phyloP scores from a whole-genome alignment of 148 eudicot genomes.

The Nepenthes mirabilis region DNA sequence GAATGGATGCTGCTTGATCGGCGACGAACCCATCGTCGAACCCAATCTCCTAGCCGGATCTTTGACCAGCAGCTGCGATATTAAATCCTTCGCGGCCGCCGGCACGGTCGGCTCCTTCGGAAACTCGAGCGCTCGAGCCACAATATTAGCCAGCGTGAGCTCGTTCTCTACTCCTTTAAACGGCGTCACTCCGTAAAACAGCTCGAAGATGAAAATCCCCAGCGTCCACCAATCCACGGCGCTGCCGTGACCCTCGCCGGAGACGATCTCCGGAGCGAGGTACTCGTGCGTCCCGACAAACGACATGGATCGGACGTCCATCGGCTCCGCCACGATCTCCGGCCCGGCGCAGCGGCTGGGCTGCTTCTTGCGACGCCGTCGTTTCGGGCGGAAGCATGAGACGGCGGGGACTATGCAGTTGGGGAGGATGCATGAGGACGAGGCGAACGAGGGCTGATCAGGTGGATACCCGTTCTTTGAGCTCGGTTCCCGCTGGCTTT shows the following conservation, averaged over 20 bases:
- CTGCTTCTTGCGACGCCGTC: conserved; percentile 55
- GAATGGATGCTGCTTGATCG: conserved; percentile 65
- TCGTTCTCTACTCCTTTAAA: conserved; percentile 81
- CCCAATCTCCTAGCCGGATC: conserved; percentile 75
- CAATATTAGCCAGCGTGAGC: conserved; percentile 74
- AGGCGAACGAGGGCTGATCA: conserved; percentile 24
- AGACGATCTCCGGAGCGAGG: conserved; percentile 89
- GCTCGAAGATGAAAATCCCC: conserved; percentile 72
- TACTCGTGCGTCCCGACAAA: conserved; percentile 98
- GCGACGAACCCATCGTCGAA: conserved; percentile 63
- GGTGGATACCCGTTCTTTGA: not conserved
- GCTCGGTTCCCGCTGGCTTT: conserved; percentile 5
- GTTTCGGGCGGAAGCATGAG: conserved; percentile 24
- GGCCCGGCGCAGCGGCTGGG: conserved; percentile 33
- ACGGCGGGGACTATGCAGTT: conserved; percentile 12
- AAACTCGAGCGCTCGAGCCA: conserved; percentile 93
- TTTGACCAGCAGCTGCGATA: conserved; percentile 55
- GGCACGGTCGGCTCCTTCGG: conserved; percentile 77
- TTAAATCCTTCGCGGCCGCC: conserved; percentile 53
- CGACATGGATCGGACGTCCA: conserved; percentile 90
- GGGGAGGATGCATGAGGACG: conserved; percentile 81
- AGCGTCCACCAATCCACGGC: conserved; percentile 99
- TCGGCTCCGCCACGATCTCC: conserved; percentile 72
- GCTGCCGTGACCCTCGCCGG: conserved; percentile 96
- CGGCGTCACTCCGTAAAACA: conserved; percentile 83